A percentile compares a stretch with the other conserved stretches of the same genome.
These are phyloP conservation scores for Coniochaeta sp. DNA, from an alignment of 2,329 filamentous ascomycete species.

Conservation along the genomic window DNA sequence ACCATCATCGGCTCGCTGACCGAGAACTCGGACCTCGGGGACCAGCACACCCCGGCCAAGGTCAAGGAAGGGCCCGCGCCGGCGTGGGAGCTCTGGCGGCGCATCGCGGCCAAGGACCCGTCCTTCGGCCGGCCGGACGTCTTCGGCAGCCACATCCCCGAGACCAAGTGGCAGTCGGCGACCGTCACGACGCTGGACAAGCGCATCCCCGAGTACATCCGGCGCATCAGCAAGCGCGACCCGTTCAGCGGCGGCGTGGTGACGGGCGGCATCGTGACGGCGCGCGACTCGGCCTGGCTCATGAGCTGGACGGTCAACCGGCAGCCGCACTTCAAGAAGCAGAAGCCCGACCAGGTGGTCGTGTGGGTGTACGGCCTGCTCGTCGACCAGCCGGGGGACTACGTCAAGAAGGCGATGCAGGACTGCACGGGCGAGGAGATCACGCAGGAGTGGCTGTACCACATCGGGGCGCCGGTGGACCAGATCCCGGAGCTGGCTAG, in stretches of 20 bases:
- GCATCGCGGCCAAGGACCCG: conserved; percentile 25
- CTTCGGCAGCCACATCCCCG: conserved; percentile 26
- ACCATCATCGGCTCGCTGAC: conserved; percentile 30
- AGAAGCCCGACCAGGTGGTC: conserved; percentile 23
- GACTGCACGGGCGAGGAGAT: conserved; percentile 32
- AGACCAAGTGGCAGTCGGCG: conserved; percentile 31
- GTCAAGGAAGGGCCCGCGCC: conserved; percentile 23
- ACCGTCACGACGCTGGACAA: conserved; percentile 28
- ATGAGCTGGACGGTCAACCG: conserved; percentile 29
- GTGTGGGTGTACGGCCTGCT: conserved; percentile 33
- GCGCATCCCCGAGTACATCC: conserved; percentile 20
- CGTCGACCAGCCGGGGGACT: conserved; percentile 25
- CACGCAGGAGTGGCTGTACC: conserved; percentile 27
- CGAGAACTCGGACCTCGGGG: conserved; percentile 24
- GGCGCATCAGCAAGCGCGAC: conserved; percentile 19
- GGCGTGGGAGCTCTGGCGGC: conserved; percentile 32
- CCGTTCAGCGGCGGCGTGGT: conserved; percentile 23
- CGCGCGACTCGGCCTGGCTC: conserved; percentile 31
- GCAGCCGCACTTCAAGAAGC: conserved; percentile 32
- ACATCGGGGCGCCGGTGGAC: conserved; percentile 24
- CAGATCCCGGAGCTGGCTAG: conserved; percentile 16
- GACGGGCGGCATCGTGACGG: conserved; percentile 25
- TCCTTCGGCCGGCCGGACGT: conserved; percentile 30
- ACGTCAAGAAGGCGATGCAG: conserved; percentile 30
- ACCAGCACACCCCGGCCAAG: conserved; percentile 20